Evolutionary conservation across 73 alveolate species (phyloP).

Genomic region (Paramecium sonneborni): DNA sequence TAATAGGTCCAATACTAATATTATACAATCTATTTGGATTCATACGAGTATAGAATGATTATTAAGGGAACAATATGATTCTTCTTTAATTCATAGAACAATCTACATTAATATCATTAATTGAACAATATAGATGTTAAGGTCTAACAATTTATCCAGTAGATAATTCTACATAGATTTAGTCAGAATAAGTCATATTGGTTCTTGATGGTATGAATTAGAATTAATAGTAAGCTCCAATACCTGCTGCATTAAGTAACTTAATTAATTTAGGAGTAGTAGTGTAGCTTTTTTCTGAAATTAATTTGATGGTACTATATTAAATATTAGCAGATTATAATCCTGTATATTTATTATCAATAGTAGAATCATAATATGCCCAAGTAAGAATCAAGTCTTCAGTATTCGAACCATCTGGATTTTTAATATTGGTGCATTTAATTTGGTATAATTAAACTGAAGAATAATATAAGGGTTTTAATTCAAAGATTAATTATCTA

Average conservation of each 20-base stretch:
- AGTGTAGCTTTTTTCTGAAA: not conserved
- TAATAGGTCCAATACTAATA: constrained; percentile 15
- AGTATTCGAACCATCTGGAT: constrained; percentile 25
- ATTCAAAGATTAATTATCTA: not conserved
- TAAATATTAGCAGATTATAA: not conserved
- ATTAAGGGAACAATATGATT: not conserved
- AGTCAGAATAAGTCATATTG: not conserved
- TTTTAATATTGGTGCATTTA: not conserved
- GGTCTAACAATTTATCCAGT: not conserved
- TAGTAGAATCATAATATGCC: not conserved
- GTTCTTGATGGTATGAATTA: not conserved
- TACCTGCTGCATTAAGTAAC: constrained; percentile 7
- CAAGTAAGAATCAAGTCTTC: not conserved
- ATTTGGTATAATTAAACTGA: not conserved
- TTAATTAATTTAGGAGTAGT: not conserved
- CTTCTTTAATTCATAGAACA: constrained; percentile 21
- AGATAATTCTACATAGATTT: constrained; percentile 28
- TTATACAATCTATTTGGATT: not conserved
- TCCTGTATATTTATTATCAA: not conserved
- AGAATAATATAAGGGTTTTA: not conserved
- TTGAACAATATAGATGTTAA: not conserved
- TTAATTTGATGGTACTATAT: not conserved
- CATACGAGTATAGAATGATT: not conserved
- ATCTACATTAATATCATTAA: constrained; percentile 15
- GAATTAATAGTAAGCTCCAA: not conserved